Evolutionary conservation across 495 filamentous ascomycete genomes (phyloP), one percentile per base, ranked within the genome.

Genomic region (Penicillium salamii): DNA sequence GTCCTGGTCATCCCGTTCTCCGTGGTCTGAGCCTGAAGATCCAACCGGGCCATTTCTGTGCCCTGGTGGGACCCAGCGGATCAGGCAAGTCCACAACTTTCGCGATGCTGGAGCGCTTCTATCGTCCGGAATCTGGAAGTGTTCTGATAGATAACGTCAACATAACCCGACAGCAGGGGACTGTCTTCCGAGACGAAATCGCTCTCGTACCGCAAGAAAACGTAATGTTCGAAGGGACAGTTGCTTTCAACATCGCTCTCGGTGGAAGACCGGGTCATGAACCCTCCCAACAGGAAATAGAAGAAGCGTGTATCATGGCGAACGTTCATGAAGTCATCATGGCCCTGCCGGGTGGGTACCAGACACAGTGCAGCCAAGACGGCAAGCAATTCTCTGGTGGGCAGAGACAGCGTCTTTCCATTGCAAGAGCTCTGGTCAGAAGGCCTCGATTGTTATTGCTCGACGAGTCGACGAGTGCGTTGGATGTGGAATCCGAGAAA

Each of bases 341-440:
- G 46, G 61, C 64, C 1, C 55, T 86, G 28, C 82, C 82, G 0
- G 69, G 84, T 2, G 81, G 81, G 4, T 88, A 88, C 52, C 66
- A 84, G 37, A 87, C 84, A 0, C 63, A 73, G n/a, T 82, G 82
- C 37, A 84, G 83, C 3, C 73, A 74, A 33, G 80, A 82, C 46
- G 85, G 86, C 0, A 70, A 82, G 5, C 20, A 72, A 28, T 74
- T 93, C 39, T 85, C 80, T 0, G 88, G 87, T 8, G 88, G 87
- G 0, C 89, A 93, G 67, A 81, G 81, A 57, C 89, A 91, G 64
- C 76, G 87, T 3, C 65, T 91, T n/a, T 79, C 83, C 5, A 86
- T 93, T 46, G 88, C 89, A 3, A 66, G 89, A 21, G 87, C 87
- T 1, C 66, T 90, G 39, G 78, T 91, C 6, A 77, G 87, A 11